Conservation (phyloP, 1,284 basidiomycete genomes). For the Termitomyces sp. region DNA sequence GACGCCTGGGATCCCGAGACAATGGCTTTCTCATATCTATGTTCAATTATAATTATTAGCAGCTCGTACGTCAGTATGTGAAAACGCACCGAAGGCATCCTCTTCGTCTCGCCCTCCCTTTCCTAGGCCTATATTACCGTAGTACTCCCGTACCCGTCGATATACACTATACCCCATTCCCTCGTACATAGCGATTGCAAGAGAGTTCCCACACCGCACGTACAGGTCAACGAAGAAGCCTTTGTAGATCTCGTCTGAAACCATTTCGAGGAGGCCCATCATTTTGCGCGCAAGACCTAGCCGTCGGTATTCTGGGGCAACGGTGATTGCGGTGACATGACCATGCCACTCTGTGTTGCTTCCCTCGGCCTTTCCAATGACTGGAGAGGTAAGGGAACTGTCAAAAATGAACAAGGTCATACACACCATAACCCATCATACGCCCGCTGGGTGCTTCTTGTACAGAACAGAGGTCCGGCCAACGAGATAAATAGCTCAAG, state of each 20-base stretch:
- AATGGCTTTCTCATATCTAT: constrained; percentile 87
- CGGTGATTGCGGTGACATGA: constrained; percentile 87
- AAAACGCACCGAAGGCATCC: constrained; percentile 78
- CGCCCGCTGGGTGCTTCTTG: constrained; percentile 75
- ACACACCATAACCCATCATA: constrained; percentile 83
- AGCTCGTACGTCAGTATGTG: neutral
- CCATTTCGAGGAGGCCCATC: constrained; percentile 77
- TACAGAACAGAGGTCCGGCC: constrained; percentile 85
- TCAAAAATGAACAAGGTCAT: constrained; percentile 1
- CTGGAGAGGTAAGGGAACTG: constrained; percentile 31
- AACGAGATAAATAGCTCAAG: constrained; percentile 78
- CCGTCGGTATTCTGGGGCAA: constrained; percentile 87
- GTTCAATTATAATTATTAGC: neutral
- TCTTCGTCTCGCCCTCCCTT: constrained; percentile 75
- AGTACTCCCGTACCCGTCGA: constrained; percentile 81
- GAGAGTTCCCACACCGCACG: constrained; percentile 75
- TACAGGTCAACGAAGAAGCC: constrained; percentile 90
- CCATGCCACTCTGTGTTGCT: constrained; percentile 72
- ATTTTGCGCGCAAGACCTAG: constrained; percentile 78
- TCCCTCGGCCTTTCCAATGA: constrained; percentile 86
- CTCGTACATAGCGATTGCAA: constrained; percentile 85
- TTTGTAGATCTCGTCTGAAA: constrained; percentile 72
- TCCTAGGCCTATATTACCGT: constrained; percentile 67
- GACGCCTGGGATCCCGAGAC: constrained; percentile 55
- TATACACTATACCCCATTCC: constrained; percentile 84